Base-by-base conservation (phyloP, 2,329 filamentous ascomycete genomes). In the Colletotrichum aenigma region DNA sequence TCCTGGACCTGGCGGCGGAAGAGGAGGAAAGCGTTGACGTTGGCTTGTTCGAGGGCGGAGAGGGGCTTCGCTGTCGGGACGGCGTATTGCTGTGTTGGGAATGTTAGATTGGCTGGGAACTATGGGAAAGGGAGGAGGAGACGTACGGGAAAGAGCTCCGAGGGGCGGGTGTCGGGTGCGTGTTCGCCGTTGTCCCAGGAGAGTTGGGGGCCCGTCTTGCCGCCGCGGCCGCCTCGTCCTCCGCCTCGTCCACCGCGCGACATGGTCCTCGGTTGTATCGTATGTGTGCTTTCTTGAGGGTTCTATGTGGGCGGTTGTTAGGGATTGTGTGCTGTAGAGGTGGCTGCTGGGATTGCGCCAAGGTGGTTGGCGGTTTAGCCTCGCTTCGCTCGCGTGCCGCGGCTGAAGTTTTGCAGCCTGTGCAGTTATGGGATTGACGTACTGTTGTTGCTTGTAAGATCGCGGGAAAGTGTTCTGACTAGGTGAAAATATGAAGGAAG, bases 81-180 rank as follows among this genome's bases (percentile, higher is more conserved):
- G 26, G 85, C 79, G 82, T 90, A 91, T 74, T 87, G 85, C 90
- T 91, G 66, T 28, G 4, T 9, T 6, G 4, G 15, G 13, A 24
- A 16, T 21, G 61, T 74, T 55, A 75, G 66, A 16, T 2, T 15
- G n/a, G 32, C 4, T 32, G 13, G 2, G 13, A 1, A 4, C 10
- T 9, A 75, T 9, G 21, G n/a, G 9, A 28, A 4, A 28, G 26
- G 34, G 34, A 26, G 13, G 21, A 64, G 52, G 18, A 62, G 65
- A 60, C 87, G 75, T 82, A 91, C 90, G 0, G 91, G 90, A 76
- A 92, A 92, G 12, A 90, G 87, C 78, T 92, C 90, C n/a, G 89
- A 89, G 8, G 91, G 91, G 36, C 89, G 86, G 67, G 87, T 87
- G 80, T 91, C 89, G 10, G 89, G 88, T 77, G 92, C 90, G 77